Evolutionary conservation across 129 eudicot genomes (phyloP), one percentile per base, ranked within the genome.

Genomic region (Flaveria linearis): DNA sequence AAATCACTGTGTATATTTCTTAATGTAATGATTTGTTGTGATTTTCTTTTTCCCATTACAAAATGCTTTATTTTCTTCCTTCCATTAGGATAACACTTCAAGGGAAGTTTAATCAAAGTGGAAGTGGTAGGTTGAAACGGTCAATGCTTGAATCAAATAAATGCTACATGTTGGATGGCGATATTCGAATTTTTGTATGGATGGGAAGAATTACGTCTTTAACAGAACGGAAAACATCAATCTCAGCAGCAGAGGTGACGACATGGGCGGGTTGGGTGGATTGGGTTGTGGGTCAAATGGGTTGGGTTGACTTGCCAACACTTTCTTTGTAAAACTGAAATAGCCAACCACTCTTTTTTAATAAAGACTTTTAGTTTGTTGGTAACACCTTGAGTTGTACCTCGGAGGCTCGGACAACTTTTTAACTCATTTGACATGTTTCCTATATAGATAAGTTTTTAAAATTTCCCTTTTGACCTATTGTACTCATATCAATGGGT

Each of bases 131-230:
- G 57, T 73, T 84, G 79, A 87, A 67, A 53, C 78, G 82, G 72
- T 81, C 82, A 30, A 72, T 83, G 85, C 87, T 89, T 64, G 82
- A 83, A 75, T 84, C 89, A 60, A 62, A 79, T 58, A 84, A 85
- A 72, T 89, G 96, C 82, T 89, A 78, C 76, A 83, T 89, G 87
- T 63, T 89, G 70, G 96, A 89, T 61, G 85, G 83, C 43, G 92
- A 83, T 33, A 36, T 64, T 42, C 86, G 81, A 65, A 68, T 85
- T 68, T 89, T 82, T 62, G 86, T 89, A 66, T 89, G 96, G 96
- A 85, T 87, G 96, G 96, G 96, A 50, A 87, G 83, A 84, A 76
- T 55, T 67, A 89, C 96, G 26, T 75, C 86, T 23, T 60, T 89
- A 23, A 77, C 90, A 39, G 85, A 83, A 76, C 79, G 96, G 47